Conservation (phyloP, 2,329 filamentous ascomycete genomes). For the Whalleya microplaca region DNA sequence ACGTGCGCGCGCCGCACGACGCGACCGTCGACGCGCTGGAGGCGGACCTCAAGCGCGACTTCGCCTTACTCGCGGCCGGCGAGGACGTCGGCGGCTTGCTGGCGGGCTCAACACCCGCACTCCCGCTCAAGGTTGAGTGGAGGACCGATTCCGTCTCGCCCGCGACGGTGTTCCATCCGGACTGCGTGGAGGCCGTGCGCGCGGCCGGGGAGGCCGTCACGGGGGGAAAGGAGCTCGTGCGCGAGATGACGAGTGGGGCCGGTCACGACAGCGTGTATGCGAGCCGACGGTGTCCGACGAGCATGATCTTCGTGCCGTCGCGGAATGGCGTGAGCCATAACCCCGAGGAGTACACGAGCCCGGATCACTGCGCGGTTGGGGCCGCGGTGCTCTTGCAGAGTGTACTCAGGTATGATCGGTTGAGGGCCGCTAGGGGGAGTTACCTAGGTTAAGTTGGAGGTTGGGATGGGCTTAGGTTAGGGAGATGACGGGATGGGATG, state of each 20-base stretch:
- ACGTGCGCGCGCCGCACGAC: slow-evolving; percentile 64
- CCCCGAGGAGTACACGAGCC: slow-evolving; percentile 63
- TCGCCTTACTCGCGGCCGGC: slow-evolving; percentile 61
- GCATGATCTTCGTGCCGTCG: slow-evolving; percentile 70
- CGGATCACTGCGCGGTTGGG: slow-evolving; percentile 60
- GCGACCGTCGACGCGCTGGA: slow-evolving; percentile 61
- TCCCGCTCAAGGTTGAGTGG: slow-evolving; percentile 46
- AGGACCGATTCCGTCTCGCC: slow-evolving; percentile 63
- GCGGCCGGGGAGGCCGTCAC: slow-evolving; percentile 62
- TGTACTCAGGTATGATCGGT: slow-evolving; percentile 43
- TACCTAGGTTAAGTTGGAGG: too few species aligned
- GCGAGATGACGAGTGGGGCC: slow-evolving; percentile 46
- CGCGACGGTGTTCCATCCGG: slow-evolving; percentile 66
- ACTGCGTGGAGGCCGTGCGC: slow-evolving; percentile 68
- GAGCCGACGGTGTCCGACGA: slow-evolving; percentile 61
- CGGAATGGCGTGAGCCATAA: slow-evolving; percentile 67
- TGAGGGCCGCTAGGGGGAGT: slow-evolving; percentile 17
- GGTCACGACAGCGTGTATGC: slow-evolving; percentile 61
- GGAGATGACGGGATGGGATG: too few species aligned
- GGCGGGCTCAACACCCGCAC: slow-evolving; percentile 28
- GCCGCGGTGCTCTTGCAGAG: slow-evolving; percentile 52
- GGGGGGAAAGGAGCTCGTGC: slow-evolving; percentile 48
- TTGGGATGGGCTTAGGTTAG: too few species aligned
- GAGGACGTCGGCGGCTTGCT: slow-evolving; percentile 54
- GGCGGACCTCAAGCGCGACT: slow-evolving; percentile 58